phyloP scores from a whole-genome alignment of 371 early-diverging fungal species.

The Batrachochytrium dendrobatidis region DNA sequence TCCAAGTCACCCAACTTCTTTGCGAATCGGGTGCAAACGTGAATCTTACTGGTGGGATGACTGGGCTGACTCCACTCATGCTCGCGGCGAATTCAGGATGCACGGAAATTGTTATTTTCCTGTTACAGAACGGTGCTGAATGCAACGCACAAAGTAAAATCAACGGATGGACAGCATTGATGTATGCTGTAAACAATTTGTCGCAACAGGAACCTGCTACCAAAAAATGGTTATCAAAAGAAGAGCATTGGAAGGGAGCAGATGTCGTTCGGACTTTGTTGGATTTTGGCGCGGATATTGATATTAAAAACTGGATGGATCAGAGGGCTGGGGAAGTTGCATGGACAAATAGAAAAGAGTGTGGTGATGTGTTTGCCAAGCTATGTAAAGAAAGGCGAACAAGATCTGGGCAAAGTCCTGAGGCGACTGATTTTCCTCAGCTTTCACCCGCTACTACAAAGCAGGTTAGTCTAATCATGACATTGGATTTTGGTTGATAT shows the following conservation, averaged over 20 bases:
- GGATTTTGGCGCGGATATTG: conserved; percentile 1
- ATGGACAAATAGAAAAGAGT: neutral
- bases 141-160: conserved; percentile 4
- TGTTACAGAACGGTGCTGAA: conserved; percentile 4
- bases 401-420: neutral
- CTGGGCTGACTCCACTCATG: conserved; percentile 2
- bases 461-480: neutral
- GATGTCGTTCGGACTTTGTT: conserved; percentile 1
- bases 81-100: neutral
- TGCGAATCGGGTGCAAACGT: conserved; percentile 1
- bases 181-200: conserved; percentile 4
- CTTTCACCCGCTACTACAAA: neutral
- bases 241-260: neutral
- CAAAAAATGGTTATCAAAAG: neutral
- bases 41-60: neutral
- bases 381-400: conserved; percentile 1
- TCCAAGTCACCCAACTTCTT: neutral
- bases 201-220: neutral
- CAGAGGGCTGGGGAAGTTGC: conserved; percentile 3
- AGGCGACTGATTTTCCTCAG: neutral
- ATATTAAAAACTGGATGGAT: conserved; percentile 1
- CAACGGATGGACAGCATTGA: conserved; percentile 1
- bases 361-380: neutral
- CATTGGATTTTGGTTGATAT: neutral
- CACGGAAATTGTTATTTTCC: neutral